Conservation (phyloP, 2,329 filamentous ascomycete genomes). For the Xylariales sp. region DNA sequence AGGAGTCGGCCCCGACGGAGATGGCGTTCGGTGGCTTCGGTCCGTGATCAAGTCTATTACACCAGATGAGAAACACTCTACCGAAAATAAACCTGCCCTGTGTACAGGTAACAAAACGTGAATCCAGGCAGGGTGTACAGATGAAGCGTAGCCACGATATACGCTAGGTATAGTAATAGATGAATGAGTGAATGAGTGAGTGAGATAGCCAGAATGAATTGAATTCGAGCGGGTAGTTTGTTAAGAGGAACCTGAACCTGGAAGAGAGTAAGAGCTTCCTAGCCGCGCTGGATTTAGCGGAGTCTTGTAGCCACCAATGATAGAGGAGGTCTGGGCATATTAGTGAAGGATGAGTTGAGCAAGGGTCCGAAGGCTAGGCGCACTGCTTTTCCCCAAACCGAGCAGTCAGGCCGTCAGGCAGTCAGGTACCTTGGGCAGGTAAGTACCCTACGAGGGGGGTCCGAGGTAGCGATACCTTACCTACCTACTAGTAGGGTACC, state of each 20-base stretch:
- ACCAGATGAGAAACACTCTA: conserved; percentile 15
- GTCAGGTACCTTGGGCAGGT: not conserved
- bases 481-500: no score
- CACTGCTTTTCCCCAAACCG: conserved; percentile 4
- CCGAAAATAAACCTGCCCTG: conserved; percentile 20
- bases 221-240: not conserved
- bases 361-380: conserved; percentile 25
- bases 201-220: conserved; percentile 15
- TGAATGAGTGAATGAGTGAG: conserved; percentile 25
- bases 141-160: not conserved
- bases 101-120: conserved; percentile 16
- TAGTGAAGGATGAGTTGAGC: conserved; percentile 38
- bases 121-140: conserved; percentile 9
- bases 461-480: conserved; percentile 5
- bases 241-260: not conserved
- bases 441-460: not conserved
- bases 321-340: conserved; percentile 37
- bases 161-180: not conserved
- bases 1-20: conserved; percentile 3
- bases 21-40: conserved; percentile 23
- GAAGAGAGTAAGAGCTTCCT: conserved; percentile 26
- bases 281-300: conserved; percentile 29
- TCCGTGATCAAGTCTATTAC: conserved; percentile 18
- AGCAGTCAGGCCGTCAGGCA: not conserved
- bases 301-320: conserved; percentile 33